phyloP scores from a whole-genome alignment of 768 basidiomycete genomes.

The Naganishia friedmannii region DNA sequence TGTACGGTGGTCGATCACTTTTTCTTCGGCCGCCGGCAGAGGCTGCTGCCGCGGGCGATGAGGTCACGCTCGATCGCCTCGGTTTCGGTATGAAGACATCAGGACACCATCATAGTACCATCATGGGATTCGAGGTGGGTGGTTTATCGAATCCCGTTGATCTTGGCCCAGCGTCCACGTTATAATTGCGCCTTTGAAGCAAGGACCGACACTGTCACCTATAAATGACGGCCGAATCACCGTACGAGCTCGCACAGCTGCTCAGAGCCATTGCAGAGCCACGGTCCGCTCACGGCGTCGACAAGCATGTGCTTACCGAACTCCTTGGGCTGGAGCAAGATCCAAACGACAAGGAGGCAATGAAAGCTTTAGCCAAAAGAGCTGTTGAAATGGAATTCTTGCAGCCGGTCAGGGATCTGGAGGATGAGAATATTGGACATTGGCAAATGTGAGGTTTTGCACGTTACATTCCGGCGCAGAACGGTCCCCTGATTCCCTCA shows the following conservation, averaged over 20 bases:
- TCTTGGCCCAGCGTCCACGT: too few species aligned
- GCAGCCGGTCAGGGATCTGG: conserved; percentile 65
- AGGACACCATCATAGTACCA: too few species aligned
- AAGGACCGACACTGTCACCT: too few species aligned
- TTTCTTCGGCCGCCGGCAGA: too few species aligned
- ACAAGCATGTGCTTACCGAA: conserved; percentile 16
- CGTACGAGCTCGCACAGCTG: conserved; percentile 12
- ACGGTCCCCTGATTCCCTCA: neutral
- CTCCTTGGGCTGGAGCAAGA: conserved; percentile 12
- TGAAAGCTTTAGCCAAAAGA: conserved; percentile 33
- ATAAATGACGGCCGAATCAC: neutral
- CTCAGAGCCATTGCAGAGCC: conserved; percentile 18
- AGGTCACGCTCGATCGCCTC: too few species aligned
- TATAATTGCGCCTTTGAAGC: too few species aligned
- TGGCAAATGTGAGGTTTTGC: conserved; percentile 72
- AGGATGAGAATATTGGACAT: conserved; percentile 67
- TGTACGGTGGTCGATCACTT: too few species aligned
- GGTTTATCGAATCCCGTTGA: too few species aligned
- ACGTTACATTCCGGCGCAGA: neutral
- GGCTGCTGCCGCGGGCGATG: too few species aligned
- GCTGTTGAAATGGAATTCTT: conserved; percentile 75
- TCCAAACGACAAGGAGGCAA: neutral
- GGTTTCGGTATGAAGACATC: too few species aligned
- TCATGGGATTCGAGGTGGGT: too few species aligned
- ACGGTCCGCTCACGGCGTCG: conserved; percentile 8